Evolutionary conservation across 73 alveolate genomes (phyloP).

Genomic region (Paramecium tetraurelia): DNA sequence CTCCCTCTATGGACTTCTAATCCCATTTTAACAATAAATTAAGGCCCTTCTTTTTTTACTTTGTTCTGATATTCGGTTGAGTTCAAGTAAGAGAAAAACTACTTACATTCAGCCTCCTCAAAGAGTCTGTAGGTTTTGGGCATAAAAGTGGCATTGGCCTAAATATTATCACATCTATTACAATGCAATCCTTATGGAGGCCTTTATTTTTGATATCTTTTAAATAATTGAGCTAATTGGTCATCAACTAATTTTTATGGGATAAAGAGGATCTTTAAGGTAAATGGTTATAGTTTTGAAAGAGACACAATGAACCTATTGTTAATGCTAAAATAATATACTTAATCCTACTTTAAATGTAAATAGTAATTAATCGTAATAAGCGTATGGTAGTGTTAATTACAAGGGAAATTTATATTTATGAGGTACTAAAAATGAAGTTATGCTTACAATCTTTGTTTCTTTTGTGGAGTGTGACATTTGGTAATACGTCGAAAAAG

Average conservation of each 20-base stretch:
- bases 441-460: background rate
- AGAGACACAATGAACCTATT: background rate
- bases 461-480: background rate
- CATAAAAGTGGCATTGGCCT: constrained; percentile 48
- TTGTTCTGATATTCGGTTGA: constrained; percentile 8
- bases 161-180: background rate
- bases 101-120: background rate
- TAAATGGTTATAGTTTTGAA: background rate
- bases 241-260: background rate
- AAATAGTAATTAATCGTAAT: background rate
- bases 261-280: background rate
- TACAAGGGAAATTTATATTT: background rate
- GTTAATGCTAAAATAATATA: background rate
- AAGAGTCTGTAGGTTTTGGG: constrained; percentile 45
- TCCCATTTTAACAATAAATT: constrained; percentile 44
- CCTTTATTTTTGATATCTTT: background rate
- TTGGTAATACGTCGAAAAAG: background rate
- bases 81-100: constrained; percentile 24
- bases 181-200: background rate
- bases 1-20: constrained; percentile 57
- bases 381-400: constrained; percentile 6
- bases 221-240: background rate
- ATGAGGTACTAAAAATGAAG: background rate
- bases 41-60: background rate
- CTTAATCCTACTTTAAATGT: background rate